phyloP scores from a whole-genome alignment of 306 rosid species.

The Medicago ruthenica region DNA sequence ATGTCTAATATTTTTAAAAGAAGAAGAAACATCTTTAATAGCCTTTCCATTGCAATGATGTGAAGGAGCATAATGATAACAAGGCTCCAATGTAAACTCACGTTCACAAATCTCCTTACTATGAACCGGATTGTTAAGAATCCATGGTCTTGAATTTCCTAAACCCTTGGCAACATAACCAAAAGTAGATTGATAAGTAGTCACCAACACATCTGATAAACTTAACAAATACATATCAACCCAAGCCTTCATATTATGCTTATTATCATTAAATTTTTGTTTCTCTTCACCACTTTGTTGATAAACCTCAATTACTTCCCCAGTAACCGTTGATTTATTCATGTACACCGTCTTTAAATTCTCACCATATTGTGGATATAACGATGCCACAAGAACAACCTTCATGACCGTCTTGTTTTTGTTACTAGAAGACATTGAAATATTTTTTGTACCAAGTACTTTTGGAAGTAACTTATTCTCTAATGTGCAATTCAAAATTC shows the following conservation, averaged over 20 bases:
- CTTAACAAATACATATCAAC: conserved; percentile 65
- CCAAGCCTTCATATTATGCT: conserved; percentile 66
- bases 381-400: conserved; percentile 60
- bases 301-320: conserved; percentile 38
- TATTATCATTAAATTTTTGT: conserved; percentile 57
- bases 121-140: conserved; percentile 41
- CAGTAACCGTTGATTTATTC: conserved; percentile 48
- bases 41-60: conserved; percentile 54
- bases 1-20: too few relatives aligned
- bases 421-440: background rate
- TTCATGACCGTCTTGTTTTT: conserved; percentile 26
- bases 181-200: conserved; percentile 66
- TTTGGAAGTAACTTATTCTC: conserved; percentile 39
- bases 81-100: conserved; percentile 65
- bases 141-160: conserved; percentile 60
- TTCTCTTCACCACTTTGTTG: conserved; percentile 33
- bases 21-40: too few relatives aligned
- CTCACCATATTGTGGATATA: conserved; percentile 49
- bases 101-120: conserved; percentile 23
- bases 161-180: conserved; percentile 76
- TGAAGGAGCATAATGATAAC: conserved; percentile 58
- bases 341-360: conserved; percentile 50
- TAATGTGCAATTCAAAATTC: background rate
- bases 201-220: conserved; percentile 59
- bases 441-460: background rate